phyloP scores from a whole-genome alignment of 2,329 filamentous ascomycete genomes.

The Aspergillus clavatus region DNA sequence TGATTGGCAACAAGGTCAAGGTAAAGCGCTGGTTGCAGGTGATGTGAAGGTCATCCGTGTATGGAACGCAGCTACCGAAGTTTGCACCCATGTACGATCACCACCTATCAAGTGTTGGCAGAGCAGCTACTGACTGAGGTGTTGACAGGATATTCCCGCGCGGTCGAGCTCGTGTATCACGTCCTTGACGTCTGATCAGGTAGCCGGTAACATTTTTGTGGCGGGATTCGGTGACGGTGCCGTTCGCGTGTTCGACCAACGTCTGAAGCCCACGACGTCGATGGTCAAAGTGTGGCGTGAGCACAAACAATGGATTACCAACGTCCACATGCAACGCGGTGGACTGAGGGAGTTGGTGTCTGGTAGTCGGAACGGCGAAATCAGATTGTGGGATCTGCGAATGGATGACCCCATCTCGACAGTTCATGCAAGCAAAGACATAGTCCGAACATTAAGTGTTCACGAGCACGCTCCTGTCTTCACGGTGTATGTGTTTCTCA shows the following conservation, averaged over 20 bases:
- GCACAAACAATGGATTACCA: constrained; percentile 91
- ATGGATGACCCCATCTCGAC: constrained; percentile 72
- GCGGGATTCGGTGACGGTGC: constrained; percentile 95
- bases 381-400: constrained; percentile 93
- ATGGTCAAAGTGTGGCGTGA: constrained; percentile 98
- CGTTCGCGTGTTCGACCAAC: constrained; percentile 88
- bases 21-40: constrained; percentile 88
- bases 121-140: constrained; percentile 3
- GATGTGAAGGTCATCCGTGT: constrained; percentile 93
- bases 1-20: constrained; percentile 98
- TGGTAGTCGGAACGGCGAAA: constrained; percentile 85
- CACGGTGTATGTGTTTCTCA: constrained; percentile 64
- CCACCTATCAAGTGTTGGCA: not conserved
- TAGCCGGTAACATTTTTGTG: constrained; percentile 92
- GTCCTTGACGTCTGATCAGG: constrained; percentile 92
- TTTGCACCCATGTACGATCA: constrained; percentile 66
- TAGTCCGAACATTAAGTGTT: constrained; percentile 78
- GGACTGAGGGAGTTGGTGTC: constrained; percentile 87
- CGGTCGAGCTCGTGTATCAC: constrained; percentile 94
- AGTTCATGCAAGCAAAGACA: constrained; percentile 70
- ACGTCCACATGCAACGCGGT: constrained; percentile 93
- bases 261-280: constrained; percentile 73
- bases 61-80: constrained; percentile 92
- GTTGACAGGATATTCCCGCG: constrained; percentile 72
- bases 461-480: constrained; percentile 97